Evolutionary conservation across 1,139 yeast genomes (phyloP).

Genomic region (Yamadazyma dendronema): DNA sequence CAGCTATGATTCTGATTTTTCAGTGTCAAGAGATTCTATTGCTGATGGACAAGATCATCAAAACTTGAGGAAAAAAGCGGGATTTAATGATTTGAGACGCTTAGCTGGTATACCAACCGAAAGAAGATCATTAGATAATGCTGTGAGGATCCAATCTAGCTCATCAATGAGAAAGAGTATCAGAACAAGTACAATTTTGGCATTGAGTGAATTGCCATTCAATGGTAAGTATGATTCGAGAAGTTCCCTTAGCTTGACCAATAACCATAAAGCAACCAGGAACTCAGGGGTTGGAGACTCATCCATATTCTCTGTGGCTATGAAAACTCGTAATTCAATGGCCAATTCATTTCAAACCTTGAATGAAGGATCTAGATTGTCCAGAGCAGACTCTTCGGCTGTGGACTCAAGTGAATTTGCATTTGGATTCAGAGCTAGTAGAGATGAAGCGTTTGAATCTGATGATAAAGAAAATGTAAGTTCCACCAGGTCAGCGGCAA

Average conservation of each 20-base stretch:
- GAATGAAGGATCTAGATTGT: constrained; percentile 15
- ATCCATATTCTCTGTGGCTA: constrained; percentile 37
- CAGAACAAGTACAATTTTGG: constrained; percentile 39
- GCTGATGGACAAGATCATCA: constrained; percentile 15
- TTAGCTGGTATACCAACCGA: constrained; percentile 20
- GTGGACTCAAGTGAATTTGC: constrained; percentile 8
- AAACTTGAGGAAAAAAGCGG: constrained; percentile 37
- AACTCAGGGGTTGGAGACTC: constrained; percentile 34
- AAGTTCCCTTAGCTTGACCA: constrained; percentile 7
- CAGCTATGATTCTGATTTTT: constrained; percentile 56
- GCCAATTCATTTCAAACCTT: constrained; percentile 19
- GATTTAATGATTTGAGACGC: constrained; percentile 34
- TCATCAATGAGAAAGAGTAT: constrained; percentile 30
- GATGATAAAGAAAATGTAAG: constrained; percentile 6
- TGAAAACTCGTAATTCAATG: constrained; percentile 20
- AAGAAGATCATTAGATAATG: constrained; percentile 24
- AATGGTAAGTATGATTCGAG: constrained; percentile 20
- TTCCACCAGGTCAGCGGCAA: constrained; percentile 40
- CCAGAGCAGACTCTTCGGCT: neutral
- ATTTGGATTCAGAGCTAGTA: constrained; percentile 9
- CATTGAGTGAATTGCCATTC: constrained; percentile 45
- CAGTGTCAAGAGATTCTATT: constrained; percentile 30
- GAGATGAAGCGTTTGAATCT: constrained; percentile 2
- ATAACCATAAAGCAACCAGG: constrained; percentile 15
- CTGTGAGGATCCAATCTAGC: constrained; percentile 20